Evolutionary conservation across 768 basidiomycete genomes (phyloP).

Genomic region (Tylopilus sp.): DNA sequence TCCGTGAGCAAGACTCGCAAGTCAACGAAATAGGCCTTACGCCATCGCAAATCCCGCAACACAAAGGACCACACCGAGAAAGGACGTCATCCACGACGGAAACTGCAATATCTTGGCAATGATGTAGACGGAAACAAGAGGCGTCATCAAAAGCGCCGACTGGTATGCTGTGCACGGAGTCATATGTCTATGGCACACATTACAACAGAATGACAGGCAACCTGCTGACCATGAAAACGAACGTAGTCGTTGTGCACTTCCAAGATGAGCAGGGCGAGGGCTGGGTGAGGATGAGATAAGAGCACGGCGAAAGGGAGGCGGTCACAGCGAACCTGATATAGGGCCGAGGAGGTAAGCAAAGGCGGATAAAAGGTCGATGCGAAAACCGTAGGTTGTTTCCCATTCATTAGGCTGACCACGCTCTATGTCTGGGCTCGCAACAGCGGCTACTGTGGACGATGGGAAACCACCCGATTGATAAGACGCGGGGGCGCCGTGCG

Average conservation of each 20-base stretch:
- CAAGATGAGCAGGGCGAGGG: constrained; percentile 60
- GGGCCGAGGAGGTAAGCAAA: constrained; percentile 67
- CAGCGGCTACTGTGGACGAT: constrained; percentile 43
- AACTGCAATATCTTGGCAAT: constrained; percentile 51
- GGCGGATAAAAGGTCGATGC: constrained; percentile 66
- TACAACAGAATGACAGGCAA: background rate
- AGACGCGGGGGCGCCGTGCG: constrained; percentile 42
- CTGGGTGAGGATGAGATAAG: constrained; percentile 31
- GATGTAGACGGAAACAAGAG: constrained; percentile 55
- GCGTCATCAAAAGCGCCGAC: constrained; percentile 67
- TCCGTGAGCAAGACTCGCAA: constrained; percentile 2
- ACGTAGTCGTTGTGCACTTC: constrained; percentile 77
- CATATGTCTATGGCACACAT: constrained; percentile 7
- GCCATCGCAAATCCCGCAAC: constrained; percentile 48
- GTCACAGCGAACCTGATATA: constrained; percentile 53
- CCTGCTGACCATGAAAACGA: constrained; percentile 65
- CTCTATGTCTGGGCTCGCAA: constrained; percentile 36
- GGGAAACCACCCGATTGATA: constrained; percentile 73
- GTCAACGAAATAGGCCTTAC: constrained; percentile 36
- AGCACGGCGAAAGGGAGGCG: background rate
- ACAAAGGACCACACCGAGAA: constrained; percentile 46
- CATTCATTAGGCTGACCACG: constrained; percentile 51
- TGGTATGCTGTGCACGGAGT: constrained; percentile 61
- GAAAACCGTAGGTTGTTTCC: constrained; percentile 66
- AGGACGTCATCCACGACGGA: constrained; percentile 47